Evolutionary conservation across 1,139 yeast genomes (phyloP), one percentile per base, ranked within the genome.

Genomic region (Yamadazyma kanchanaburiensis): DNA sequence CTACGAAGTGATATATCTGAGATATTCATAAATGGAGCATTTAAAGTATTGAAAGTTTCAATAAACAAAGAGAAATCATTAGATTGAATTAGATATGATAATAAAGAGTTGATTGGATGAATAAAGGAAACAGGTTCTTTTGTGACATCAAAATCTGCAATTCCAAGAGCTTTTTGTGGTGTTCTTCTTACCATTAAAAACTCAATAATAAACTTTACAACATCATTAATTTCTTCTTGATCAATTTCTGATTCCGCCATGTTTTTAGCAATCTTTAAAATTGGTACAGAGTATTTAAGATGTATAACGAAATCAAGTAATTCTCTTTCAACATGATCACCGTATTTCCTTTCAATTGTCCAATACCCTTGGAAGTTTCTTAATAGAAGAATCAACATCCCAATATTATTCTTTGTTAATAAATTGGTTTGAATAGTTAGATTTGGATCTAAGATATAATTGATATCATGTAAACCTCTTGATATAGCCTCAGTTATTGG

Each of bases 311-410:
- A 78, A 36, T 69, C 70, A 25, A 60, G 57, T 23, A 64, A 58
- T 45, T 81, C 87, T 30, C 61, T 61, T 33, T 74, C 73, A 13
- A 81, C 84, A 55, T 83, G 91, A 6, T 77, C 82, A 11, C 88
- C 91, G 27, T 64, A 64, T 42, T 79, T 79, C 36, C 87, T 65
- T 31, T 53, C 59, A 22, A 80, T 53, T 14, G 70, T 61, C 65
- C 74, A 73, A 26, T 71, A 72, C 11, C 79, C 78, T 45, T 81
- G 84, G 46, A 78, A 80, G 12, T 62, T 49, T 34, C 72, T 59
- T 19, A 76, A 56, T 15, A 75, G 54, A 4, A 65, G 48, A 6
- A 72, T 45, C 2, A 75, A 39, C 24, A 67, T 46, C 1, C 55
- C 49, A 21, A 77, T 54, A 28, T 60, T 64, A 8, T 56, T 49